Percentiles rank a stretch among this genome's conserved stretches.
phyloP scores from a whole-genome alignment of 2,329 filamentous ascomycete genomes.

The Periconia sp. region DNA sequence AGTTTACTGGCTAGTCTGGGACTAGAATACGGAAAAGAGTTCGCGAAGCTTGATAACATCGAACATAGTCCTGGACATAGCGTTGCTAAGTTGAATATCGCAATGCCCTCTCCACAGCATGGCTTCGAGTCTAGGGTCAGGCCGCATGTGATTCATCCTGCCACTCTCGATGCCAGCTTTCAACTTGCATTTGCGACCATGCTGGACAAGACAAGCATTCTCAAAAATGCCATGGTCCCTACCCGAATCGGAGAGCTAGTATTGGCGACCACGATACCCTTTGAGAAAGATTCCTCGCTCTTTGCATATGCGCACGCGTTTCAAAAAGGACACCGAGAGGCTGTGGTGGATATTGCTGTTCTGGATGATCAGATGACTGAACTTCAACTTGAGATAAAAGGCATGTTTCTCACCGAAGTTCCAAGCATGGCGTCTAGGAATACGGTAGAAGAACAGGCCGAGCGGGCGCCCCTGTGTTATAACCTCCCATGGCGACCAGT shows the following conservation, averaged over 20 bases:
- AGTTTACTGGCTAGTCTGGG: neutral
- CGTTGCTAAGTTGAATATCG: neutral
- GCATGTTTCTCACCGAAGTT: too few species aligned
- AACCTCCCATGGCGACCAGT: too few species aligned
- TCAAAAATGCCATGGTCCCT: slow-evolving; percentile 1
- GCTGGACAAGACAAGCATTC: neutral
- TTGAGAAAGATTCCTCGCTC: too few species aligned
- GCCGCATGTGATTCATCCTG: slow-evolving; percentile 1
- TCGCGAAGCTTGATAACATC: neutral
- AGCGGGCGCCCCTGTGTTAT: too few species aligned
- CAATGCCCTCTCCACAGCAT: too few species aligned
- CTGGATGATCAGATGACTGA: too few species aligned
- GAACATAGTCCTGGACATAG: neutral
- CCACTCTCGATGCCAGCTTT: slow-evolving; percentile 3
- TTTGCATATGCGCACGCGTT: too few species aligned
- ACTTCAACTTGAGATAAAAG: too few species aligned
- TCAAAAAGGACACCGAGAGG: too few species aligned
- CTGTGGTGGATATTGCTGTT: too few species aligned
- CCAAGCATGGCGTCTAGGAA: too few species aligned
- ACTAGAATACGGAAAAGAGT: neutral
- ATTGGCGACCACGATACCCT: neutral
- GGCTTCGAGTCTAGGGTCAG: neutral
- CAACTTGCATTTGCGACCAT: neutral
- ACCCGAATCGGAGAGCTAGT: slow-evolving; percentile 5
- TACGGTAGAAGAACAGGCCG: too few species aligned